Conservation (phyloP, 163 green algal species). For the Scenedesmus sp. region DNA sequence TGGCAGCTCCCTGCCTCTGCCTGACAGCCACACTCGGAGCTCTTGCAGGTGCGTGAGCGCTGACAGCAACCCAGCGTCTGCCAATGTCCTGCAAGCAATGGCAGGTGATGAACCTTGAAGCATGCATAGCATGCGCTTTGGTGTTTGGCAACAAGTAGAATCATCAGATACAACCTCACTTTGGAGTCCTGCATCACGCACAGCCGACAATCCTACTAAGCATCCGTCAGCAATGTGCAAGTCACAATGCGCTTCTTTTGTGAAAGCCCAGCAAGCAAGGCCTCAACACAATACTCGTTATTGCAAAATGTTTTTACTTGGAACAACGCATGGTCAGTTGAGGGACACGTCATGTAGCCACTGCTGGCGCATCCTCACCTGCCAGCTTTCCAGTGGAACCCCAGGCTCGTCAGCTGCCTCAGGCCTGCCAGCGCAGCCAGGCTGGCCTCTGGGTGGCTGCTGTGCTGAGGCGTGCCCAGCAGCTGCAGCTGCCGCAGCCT, state of each 20-base stretch:
- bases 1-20: neutral
- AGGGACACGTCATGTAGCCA: no score
- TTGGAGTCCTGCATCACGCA: no score
- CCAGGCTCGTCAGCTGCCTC: neutral
- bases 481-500: constrained; percentile 16
- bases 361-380: neutral
- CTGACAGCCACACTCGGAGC: constrained; percentile 27
- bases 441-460: constrained; percentile 14
- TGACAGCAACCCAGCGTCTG: neutral
- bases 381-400: neutral
- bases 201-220: no score
- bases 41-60: constrained; percentile 5
- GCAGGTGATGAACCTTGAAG: neutral
- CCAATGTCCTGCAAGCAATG: constrained; percentile 22
- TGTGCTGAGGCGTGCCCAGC: neutral
- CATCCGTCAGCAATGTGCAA: no score
- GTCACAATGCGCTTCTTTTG: no score
- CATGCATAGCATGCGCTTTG: no score
- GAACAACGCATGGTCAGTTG: no score
- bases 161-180: no score
- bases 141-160: no score
- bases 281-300: no score
- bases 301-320: no score
- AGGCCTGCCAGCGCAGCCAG: neutral
- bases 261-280: no score